Evolutionary conservation across 108 stramenopile species (phyloP).

Genomic region (Pseudonitzschia delicatissima): DNA sequence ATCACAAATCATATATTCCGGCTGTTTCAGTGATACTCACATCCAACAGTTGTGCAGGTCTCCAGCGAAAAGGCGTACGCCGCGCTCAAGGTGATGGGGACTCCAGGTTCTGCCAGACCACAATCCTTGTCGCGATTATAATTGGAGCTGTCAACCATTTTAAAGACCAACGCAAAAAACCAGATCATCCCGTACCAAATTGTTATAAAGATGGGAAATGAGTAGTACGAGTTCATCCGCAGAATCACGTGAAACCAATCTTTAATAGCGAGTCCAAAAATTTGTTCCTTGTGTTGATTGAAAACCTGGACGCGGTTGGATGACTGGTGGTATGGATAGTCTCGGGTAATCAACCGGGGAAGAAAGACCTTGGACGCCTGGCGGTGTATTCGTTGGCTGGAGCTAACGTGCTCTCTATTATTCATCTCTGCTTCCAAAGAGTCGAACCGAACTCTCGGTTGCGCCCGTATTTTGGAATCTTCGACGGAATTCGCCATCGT

Average conservation of each 20-base stretch:
- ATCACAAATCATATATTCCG: background rate
- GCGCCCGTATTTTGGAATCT: too few relatives aligned
- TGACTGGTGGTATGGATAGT: slow-evolving; percentile 64
- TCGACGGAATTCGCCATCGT: too few relatives aligned
- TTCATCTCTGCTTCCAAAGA: too few relatives aligned
- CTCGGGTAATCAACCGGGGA: slow-evolving; percentile 55
- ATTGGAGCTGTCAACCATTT: slow-evolving; percentile 37
- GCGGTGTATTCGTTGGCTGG: background rate
- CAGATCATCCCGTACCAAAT: slow-evolving; percentile 63
- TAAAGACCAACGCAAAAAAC: slow-evolving; percentile 62
- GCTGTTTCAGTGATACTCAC: too few relatives aligned
- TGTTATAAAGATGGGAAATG: slow-evolving; percentile 35
- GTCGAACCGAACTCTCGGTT: too few relatives aligned
- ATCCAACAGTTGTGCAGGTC: slow-evolving; percentile 80
- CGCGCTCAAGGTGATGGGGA: slow-evolving; percentile 32
- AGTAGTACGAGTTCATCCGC: slow-evolving; percentile 33
- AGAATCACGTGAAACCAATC: slow-evolving; percentile 87
- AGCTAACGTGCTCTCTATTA: too few relatives aligned
- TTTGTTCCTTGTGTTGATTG: slow-evolving; percentile 17
- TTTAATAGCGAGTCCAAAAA: slow-evolving; percentile 21
- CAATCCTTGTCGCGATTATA: slow-evolving; percentile 30
- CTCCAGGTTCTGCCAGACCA: slow-evolving; percentile 49
- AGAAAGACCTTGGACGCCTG: slow-evolving; percentile 14
- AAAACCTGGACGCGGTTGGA: slow-evolving; percentile 37
- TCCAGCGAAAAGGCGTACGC: slow-evolving; percentile 81